Conservation (phyloP, 257 asterid genomes). For the Ajuga chamaepitys region DNA sequence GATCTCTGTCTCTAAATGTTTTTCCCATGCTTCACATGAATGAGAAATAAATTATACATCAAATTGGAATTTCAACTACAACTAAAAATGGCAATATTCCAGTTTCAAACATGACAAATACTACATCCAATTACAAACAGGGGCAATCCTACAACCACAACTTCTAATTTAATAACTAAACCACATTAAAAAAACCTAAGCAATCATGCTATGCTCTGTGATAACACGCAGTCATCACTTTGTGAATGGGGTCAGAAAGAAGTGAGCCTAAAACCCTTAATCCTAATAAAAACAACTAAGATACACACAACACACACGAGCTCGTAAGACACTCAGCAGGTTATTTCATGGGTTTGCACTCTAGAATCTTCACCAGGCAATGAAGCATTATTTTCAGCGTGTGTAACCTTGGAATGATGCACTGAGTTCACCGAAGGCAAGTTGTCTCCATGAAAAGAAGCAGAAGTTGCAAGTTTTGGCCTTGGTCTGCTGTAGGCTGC, state of each 20-base stretch:
- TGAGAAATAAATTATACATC: too few species aligned
- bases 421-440: slow-evolving; percentile 29
- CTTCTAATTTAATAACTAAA: slow-evolving; percentile 34
- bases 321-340: slow-evolving; percentile 37
- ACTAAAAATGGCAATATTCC: slow-evolving; percentile 15
- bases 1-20: background rate
- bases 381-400: slow-evolving; percentile 26
- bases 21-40: too few species aligned
- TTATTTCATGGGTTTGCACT: slow-evolving; percentile 42
- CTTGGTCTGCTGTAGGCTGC: slow-evolving; percentile 28
- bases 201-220: slow-evolving; percentile 14
- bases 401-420: slow-evolving; percentile 33
- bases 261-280: slow-evolving; percentile 24
- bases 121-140: slow-evolving; percentile 19
- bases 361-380: slow-evolving; percentile 37
- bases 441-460: slow-evolving; percentile 48
- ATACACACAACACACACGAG: slow-evolving; percentile 13
- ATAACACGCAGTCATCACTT: background rate
- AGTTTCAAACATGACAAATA: slow-evolving; percentile 18
- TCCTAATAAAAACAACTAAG: slow-evolving; percentile 22
- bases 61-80: slow-evolving; percentile 14
- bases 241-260: slow-evolving; percentile 17
- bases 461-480: slow-evolving; percentile 31
- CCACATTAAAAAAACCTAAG: slow-evolving; percentile 1
- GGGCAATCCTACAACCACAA: slow-evolving; percentile 22